These are phyloP conservation scores for Russula virescens DNA, from an alignment of 768 basidiomycete genomes.

Conservation along the genomic window DNA sequence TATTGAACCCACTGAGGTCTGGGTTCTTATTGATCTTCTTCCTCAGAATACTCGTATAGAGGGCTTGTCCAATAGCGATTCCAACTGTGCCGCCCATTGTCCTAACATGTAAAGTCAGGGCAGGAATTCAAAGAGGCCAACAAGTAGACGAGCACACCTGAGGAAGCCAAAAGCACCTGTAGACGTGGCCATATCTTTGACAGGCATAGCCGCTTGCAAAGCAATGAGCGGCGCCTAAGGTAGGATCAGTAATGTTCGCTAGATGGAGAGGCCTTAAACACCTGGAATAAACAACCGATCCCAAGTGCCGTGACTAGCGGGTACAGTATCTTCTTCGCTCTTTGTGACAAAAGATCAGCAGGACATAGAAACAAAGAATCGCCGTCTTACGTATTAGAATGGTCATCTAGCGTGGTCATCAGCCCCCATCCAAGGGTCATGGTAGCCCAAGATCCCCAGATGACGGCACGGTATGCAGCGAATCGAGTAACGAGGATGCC, in stretches of 20 bases:
- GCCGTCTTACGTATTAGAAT: constrained; percentile 42
- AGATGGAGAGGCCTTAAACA: constrained; percentile 20
- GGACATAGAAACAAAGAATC: too few species aligned
- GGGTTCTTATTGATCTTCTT: constrained; percentile 26
- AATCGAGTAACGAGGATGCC: constrained; percentile 55
- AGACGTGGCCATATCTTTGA: constrained; percentile 81
- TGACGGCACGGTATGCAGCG: constrained; percentile 52
- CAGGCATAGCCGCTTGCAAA: constrained; percentile 82
- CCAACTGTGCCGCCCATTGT: constrained; percentile 74
- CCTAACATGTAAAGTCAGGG: constrained; percentile 32
- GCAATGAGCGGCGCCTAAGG: constrained; percentile 59
- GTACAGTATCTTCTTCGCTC: constrained; percentile 59
- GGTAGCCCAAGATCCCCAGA: constrained; percentile 55
- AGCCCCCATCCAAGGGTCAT: constrained; percentile 65
- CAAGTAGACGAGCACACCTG: constrained; percentile 39
- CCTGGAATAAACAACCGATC: constrained; percentile 59
- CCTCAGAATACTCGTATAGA: constrained; percentile 49
- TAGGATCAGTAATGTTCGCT: not conserved
- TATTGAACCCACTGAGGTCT: constrained; percentile 19
- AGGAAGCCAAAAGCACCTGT: constrained; percentile 68
- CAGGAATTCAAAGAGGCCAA: not conserved
- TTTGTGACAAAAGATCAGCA: constrained; percentile 26
- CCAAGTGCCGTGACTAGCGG: constrained; percentile 64
- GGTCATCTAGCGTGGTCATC: constrained; percentile 60
- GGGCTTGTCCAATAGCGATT: constrained; percentile 65